These are phyloP conservation scores for Colletotrichum noveboracense DNA, from an alignment of 2,329 filamentous ascomycete genomes.

Conservation along the genomic window DNA sequence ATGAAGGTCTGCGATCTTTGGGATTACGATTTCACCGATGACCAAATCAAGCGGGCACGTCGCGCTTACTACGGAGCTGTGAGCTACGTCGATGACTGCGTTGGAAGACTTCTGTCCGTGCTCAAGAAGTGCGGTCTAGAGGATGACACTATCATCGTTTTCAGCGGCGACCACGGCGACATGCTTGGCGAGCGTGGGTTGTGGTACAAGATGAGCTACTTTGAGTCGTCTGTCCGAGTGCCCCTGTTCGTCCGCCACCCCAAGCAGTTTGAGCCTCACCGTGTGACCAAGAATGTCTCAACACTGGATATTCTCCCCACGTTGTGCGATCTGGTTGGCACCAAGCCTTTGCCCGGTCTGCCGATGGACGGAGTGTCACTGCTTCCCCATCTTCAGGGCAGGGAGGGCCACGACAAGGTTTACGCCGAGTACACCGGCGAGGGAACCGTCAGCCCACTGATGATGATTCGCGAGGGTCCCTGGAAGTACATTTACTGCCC, in stretches of 20 bases:
- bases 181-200: slow-evolving; percentile 93
- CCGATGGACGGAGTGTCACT: slow-evolving; percentile 87
- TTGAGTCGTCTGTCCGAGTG: slow-evolving; percentile 88
- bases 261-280: slow-evolving; percentile 74
- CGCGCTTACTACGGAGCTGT: slow-evolving; percentile 93
- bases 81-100: slow-evolving; percentile 92
- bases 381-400: slow-evolving; percentile 75
- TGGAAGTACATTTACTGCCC: slow-evolving; percentile 94
- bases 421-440: slow-evolving; percentile 95
- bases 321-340: slow-evolving; percentile 81
- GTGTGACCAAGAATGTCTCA: slow-evolving; percentile 83
- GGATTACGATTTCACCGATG: slow-evolving; percentile 82
- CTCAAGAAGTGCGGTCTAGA: slow-evolving; percentile 81
- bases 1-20: slow-evolving; percentile 87
- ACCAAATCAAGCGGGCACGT: slow-evolving; percentile 84
- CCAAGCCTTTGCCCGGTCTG: slow-evolving; percentile 70
- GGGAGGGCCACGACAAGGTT: slow-evolving; percentile 80
- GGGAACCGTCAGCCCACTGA: slow-evolving; percentile 84
- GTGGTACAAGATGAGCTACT: slow-evolving; percentile 99
- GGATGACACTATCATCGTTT: slow-evolving; percentile 88
- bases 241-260: slow-evolving; percentile 87
- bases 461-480: slow-evolving; percentile 89
- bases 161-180: slow-evolving; percentile 92
- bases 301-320: slow-evolving; percentile 91
- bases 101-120: slow-evolving; percentile 80